These are phyloP conservation scores for Rhodotorula sp. DNA, from an alignment of 1,284 basidiomycete species.

Conservation along the genomic window DNA sequence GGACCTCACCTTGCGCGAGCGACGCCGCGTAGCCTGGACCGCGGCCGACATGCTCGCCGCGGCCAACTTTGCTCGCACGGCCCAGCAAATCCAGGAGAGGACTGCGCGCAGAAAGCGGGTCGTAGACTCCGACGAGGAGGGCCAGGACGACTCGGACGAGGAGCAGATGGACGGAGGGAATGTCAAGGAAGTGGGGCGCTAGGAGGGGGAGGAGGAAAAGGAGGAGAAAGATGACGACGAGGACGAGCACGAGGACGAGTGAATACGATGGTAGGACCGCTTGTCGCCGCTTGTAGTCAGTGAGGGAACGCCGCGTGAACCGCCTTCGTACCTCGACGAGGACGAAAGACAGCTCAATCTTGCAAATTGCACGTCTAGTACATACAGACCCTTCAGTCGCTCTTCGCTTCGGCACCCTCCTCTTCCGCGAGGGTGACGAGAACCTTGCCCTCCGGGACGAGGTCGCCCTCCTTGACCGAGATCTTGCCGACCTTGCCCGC, in stretches of 20 bases:
- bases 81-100: not conserved
- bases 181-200: not conserved
- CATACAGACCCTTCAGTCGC: not conserved
- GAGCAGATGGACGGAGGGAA: not conserved
- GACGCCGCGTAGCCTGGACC: not conserved
- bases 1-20: not conserved
- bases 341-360: not conserved
- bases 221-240: too few species aligned
- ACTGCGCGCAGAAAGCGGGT: not conserved
- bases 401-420: not conserved
- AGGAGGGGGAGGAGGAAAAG: not conserved
- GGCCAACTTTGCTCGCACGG: not conserved
- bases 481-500: constrained; percentile 45
- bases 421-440: constrained; percentile 61
- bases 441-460: constrained; percentile 91
- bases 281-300: too few species aligned
- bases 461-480: constrained; percentile 56
- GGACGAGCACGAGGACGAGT: too few species aligned
- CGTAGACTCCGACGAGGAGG: not conserved
- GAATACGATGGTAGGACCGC: too few species aligned
- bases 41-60: too few species aligned
- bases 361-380: not conserved
- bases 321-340: not conserved
- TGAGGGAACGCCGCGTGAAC: too few species aligned
- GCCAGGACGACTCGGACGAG: too few species aligned